phyloP scores from a whole-genome alignment of 441 rosid genomes.

The Bocquillonia castaneifolia region DNA sequence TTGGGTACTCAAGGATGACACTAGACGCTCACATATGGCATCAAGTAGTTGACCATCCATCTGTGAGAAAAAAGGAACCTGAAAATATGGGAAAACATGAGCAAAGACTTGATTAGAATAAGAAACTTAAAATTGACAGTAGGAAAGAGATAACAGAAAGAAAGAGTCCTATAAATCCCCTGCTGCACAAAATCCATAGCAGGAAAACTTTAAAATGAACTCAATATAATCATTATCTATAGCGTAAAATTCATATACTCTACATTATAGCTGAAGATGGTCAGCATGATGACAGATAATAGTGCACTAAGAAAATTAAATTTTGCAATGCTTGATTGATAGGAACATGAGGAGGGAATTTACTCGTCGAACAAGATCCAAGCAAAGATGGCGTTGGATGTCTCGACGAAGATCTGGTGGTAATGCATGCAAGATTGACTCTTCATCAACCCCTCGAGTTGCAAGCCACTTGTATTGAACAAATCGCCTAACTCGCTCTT shows the following conservation, averaged over 20 bases:
- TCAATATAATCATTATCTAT: no score
- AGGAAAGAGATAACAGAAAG: not conserved
- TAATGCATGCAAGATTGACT: constrained; percentile 58
- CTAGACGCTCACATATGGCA: constrained; percentile 83
- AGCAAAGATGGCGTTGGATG: constrained; percentile 82
- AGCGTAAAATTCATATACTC: not conserved
- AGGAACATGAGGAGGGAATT: constrained; percentile 21
- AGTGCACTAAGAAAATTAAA: not conserved
- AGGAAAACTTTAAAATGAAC: no score
- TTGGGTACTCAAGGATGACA: constrained; percentile 69
- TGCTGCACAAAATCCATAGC: no score
- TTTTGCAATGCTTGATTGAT: not conserved
- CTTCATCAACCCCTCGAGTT: constrained; percentile 83
- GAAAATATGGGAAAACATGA: constrained; percentile 9
- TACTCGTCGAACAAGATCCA: constrained; percentile 89
- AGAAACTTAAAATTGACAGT: not conserved
- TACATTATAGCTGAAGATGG: not conserved
- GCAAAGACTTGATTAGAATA: not conserved
- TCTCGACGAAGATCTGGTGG: constrained; percentile 79
- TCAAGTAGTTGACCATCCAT: constrained; percentile 92
- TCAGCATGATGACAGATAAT: not conserved
- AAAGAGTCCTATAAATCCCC: no score
- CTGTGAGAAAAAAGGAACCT: constrained; percentile 89
- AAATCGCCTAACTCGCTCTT: constrained; percentile 58
- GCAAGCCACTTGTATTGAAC: constrained; percentile 92